Evolutionary conservation across 2,329 filamentous ascomycete species (phyloP), one percentile per base, ranked within the genome.

Genomic region (Colletotrichum sp.): DNA sequence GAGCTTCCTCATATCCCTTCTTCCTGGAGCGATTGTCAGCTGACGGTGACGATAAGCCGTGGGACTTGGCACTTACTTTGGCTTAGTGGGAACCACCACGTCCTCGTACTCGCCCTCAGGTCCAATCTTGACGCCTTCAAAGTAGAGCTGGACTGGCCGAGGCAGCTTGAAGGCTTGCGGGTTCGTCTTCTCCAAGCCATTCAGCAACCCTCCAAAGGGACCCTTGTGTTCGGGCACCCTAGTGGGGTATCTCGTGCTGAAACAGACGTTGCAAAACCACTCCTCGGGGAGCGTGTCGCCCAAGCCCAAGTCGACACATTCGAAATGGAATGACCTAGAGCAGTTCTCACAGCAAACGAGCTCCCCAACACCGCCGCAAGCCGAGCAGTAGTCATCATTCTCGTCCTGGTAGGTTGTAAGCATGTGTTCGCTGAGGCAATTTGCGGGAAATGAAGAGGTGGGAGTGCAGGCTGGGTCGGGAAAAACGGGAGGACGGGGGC

Each of bases 261-360:
- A 85, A 83, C 94, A 96, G 78, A 91, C 90, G 80, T 95, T 94
- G 86, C 96, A 99, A 84, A 91, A 97, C 95, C 96, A 99, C 80
- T 95, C 94, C 75, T 95, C 92, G 13, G 93, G 93, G 75, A 93
- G 88, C 70, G 89, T 88, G 66, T 91, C 90, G 71, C 92, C 89
- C 79, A 95, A 88, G 52, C 95, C 94, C 77, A 96, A 96, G 84
- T 98, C 94, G 79, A 97, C 92, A 84, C 97, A 99, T 76, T 92
- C 90, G 83, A 97, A 95, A 85, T 99, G 97, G 85, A 98, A 98
- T 8, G 96, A 95, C 79, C 95, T 92, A 76, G 93, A 92, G 86
- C 97, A 99, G 78, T 94, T 95, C 86, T 99, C 97, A 85, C 97
- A 99, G 86, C 96, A 98, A 79, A 99, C 90, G 78, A 99, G 91